phyloP scores from a whole-genome alignment of 257 asterid genomes.

The Avicennia marina region DNA sequence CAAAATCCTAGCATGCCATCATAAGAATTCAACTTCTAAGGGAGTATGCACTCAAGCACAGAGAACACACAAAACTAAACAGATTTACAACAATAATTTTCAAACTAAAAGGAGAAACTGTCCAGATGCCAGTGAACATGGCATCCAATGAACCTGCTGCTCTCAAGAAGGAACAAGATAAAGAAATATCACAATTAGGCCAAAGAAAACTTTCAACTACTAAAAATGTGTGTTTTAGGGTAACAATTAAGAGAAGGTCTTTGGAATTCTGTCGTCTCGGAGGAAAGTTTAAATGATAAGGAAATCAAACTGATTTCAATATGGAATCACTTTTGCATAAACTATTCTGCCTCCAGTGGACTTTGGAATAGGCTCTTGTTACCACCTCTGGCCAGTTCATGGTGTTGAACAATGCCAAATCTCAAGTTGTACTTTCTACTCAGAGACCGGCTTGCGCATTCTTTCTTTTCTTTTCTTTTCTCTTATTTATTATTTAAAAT shows the following conservation, averaged over 20 bases:
- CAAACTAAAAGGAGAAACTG: neutral
- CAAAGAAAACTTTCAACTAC: neutral
- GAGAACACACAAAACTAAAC: neutral
- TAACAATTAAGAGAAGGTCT: neutral
- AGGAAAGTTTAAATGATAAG: neutral
- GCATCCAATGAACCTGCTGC: neutral
- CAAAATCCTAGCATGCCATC: neutral
- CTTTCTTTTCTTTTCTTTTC: no score
- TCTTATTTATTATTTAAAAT: no score
- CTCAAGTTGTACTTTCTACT: no score
- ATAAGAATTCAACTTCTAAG: neutral
- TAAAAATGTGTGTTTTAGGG: neutral
- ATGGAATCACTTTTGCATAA: neutral
- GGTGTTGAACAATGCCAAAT: no score
- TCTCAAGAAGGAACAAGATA: neutral
- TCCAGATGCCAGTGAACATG: neutral
- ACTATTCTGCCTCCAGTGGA: slow-evolving; percentile 2
- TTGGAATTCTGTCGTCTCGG: neutral
- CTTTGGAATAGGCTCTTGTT: neutral
- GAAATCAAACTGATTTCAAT: neutral
- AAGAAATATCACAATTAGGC: neutral
- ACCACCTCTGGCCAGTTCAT: neutral
- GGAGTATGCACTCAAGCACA: neutral
- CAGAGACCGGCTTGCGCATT: no score
- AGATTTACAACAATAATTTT: neutral